Percentiles rank a stretch among this genome's conserved stretches.
Conservation (phyloP, 176 grass and related monocot species). For the Chloris gayana region DNA sequence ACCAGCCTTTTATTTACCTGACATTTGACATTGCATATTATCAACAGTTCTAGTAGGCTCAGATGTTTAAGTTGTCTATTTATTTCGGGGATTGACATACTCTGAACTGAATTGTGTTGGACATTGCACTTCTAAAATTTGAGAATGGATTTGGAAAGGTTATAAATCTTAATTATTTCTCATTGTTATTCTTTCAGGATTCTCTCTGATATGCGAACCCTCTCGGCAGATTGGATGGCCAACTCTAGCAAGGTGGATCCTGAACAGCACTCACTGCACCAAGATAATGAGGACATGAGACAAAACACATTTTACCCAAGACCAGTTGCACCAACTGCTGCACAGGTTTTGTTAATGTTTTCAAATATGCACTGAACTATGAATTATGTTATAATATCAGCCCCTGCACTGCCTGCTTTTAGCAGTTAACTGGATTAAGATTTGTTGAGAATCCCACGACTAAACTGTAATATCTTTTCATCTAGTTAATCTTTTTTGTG, state of each 20-base stretch:
- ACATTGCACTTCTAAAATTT: constrained; percentile 12
- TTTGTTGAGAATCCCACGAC: background rate
- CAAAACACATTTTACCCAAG: constrained; percentile 87
- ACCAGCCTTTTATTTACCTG: constrained; percentile 29
- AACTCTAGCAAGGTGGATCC: constrained; percentile 80
- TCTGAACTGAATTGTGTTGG: constrained; percentile 12
- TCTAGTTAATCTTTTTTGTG: constrained; percentile 1
- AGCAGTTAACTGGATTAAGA: background rate
- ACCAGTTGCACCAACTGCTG: constrained; percentile 95
- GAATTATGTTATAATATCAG: constrained; percentile 30
- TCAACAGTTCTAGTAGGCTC: constrained; percentile 18
- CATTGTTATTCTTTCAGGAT: constrained; percentile 79
- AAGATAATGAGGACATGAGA: constrained; percentile 80
- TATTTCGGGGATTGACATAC: constrained; percentile 15
- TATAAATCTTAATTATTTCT: constrained; percentile 38
- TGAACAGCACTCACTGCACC: constrained; percentile 70
- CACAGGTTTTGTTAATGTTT: constrained; percentile 65
- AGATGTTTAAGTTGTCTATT: constrained; percentile 14
- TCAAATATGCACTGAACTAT: background rate
- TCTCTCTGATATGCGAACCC: constrained; percentile 97
- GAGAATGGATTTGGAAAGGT: constrained; percentile 15
- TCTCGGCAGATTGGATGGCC: constrained; percentile 99
- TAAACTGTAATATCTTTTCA: background rate
- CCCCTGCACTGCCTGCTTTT: constrained; percentile 5
- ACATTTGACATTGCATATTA: constrained; percentile 1